These are phyloP conservation scores for Collybia mongolica DNA, from an alignment of 768 basidiomycete species.

Conservation along the genomic window DNA sequence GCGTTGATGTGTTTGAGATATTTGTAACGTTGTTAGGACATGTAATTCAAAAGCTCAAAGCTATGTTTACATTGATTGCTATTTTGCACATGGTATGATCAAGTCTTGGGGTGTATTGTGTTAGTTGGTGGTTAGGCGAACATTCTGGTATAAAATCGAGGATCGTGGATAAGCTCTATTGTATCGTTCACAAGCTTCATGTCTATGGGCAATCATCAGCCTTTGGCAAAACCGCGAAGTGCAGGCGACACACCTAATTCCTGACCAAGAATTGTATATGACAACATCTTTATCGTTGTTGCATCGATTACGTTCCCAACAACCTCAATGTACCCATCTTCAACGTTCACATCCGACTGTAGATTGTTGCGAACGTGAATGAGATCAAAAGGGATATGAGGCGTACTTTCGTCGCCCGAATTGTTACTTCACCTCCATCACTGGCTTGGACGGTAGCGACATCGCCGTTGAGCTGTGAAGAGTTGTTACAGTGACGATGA, in stretches of 20 bases:
- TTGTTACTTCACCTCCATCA: slow-evolving; percentile 63
- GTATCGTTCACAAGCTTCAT: slow-evolving; percentile 62
- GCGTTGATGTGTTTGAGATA: too few relatives aligned
- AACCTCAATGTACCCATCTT: slow-evolving; percentile 62
- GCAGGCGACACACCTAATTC: slow-evolving; percentile 53
- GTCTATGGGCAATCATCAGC: slow-evolving; percentile 31
- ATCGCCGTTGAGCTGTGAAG: slow-evolving; percentile 38
- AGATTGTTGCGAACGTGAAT: background rate
- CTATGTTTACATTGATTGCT: too few relatives aligned
- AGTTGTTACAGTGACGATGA: background rate
- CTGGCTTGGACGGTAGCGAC: slow-evolving; percentile 58
- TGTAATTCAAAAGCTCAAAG: too few relatives aligned
- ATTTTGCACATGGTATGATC: too few relatives aligned
- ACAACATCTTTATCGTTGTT: slow-evolving; percentile 55
- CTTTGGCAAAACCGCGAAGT: background rate
- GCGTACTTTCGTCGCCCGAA: slow-evolving; percentile 41
- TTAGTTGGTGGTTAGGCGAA: slow-evolving; percentile 26
- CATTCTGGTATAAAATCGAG: slow-evolving; percentile 48
- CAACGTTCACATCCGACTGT: slow-evolving; percentile 40
- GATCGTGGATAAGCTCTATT: slow-evolving; percentile 59
- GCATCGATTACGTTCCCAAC: slow-evolving; percentile 59
- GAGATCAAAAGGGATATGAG: slow-evolving; percentile 2
- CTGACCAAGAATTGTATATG: slow-evolving; percentile 53
- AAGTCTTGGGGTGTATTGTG: too few relatives aligned
- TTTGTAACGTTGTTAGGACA: too few relatives aligned